Evolutionary conservation across 495 filamentous ascomycete genomes (phyloP), one percentile per base, ranked within the genome.

Genomic region (Hypoxylon perforatum): DNA sequence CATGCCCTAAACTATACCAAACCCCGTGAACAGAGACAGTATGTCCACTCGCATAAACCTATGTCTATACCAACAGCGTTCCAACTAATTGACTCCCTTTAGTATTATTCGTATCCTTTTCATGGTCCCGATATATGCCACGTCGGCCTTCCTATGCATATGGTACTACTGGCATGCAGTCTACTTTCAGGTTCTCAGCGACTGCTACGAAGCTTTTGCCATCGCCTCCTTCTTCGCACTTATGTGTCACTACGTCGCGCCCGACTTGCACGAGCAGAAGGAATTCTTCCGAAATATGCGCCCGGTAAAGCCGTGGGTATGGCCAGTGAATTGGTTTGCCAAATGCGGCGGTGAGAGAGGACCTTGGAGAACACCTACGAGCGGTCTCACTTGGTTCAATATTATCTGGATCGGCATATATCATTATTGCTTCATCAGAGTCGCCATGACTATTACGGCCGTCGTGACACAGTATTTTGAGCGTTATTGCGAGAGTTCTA

Each of bases 361-460:
- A 3, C 78, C 83, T 7, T 91, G 90, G 84, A 84, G 92, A 62
- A 89, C 82, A 28, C 93, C 93, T 8, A 83, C 85, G 61, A 96
- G 89, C 76, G 93, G 93, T 1, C 79, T 97, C 78, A 97, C 93
- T 1, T 95, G 93, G 93, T 97, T 96, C 75, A 97, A 97, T 70
- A 87, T 97, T 23, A 84, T 97, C 62, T 97, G 92, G 92, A 82
- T 91, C 22, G 87, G 88, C 39, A 82, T 97, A 33, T 97, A 94
- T 73, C 93, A 96, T 66, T 97, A 97, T 74, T 96, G 93, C 78
- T 87, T 95, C 70, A 87, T 96, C 51, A 86, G 92, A 42, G 87
- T 96, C n/a, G 78, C 90, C 55, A 91, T 93, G 85, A 96, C 93
- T 15, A 82, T 95, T 17, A 85, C 91, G 14, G 89, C 93, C 3